These are phyloP conservation scores for Lentinula boryana DNA, from an alignment of 768 basidiomycete genomes.

Conservation along the genomic window DNA sequence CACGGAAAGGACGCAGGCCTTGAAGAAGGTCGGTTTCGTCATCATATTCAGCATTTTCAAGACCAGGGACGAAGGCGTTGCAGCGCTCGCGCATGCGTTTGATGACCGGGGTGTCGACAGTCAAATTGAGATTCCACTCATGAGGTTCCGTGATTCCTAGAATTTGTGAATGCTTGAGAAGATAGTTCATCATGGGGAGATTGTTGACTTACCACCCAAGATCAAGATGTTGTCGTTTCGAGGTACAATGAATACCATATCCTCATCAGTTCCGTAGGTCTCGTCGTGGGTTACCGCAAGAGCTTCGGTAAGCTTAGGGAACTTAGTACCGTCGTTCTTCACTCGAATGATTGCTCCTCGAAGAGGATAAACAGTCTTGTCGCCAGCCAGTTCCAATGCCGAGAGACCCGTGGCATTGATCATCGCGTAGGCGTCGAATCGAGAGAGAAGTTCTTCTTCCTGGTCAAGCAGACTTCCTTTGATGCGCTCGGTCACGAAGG, in stretches of 20 bases:
- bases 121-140: conserved; percentile 18
- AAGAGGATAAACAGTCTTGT: conserved; percentile 27
- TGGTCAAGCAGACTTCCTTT: conserved; percentile 23
- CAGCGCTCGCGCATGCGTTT: conserved; percentile 23
- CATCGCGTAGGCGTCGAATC: conserved; percentile 23
- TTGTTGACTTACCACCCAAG: conserved; percentile 16
- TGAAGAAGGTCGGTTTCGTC: conserved; percentile 19
- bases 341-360: conserved; percentile 30
- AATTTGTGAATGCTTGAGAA: neutral
- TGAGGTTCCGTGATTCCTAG: conserved; percentile 20
- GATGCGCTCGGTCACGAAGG: conserved; percentile 21
- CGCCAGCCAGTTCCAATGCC: conserved; percentile 23
- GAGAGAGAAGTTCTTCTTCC: conserved; percentile 17
- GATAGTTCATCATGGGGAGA: neutral
- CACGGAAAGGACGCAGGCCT: conserved; percentile 22
- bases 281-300: conserved; percentile 27
- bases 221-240: conserved; percentile 29
- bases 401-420: conserved; percentile 31
- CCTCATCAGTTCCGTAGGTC: conserved; percentile 21
- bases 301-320: conserved; percentile 26
- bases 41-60: conserved; percentile 21
- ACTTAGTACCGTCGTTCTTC: conserved; percentile 27
- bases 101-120: conserved; percentile 21
- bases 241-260: conserved; percentile 29
- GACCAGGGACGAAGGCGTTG: conserved; percentile 20